Evolutionary conservation across 2,329 filamentous ascomycete species (phyloP), one percentile per base, ranked within the genome.

Genomic region (Phaeoacremonium minimum): DNA sequence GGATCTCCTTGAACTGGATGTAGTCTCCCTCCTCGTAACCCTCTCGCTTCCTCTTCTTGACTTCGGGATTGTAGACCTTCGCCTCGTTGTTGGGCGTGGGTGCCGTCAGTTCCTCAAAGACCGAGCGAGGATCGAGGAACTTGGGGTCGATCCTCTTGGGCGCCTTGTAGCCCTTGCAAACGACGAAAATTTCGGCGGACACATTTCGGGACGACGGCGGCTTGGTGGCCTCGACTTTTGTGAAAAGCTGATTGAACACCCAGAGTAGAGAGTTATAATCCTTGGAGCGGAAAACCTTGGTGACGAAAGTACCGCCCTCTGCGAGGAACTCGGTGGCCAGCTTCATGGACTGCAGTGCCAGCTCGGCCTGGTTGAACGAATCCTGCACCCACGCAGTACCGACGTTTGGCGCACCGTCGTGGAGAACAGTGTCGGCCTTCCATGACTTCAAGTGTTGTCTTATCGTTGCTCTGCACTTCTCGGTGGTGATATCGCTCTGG

Each of bases 381-480:
- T 98, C 93, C 66, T 98, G 93, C 30, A 90, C 85, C 93, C 93
- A 98, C 0, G 93, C 90, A 1, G 89, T 91, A 80, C 93, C 93
- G 40, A 98, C 93, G 53, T 98, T 98, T 32, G 93, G 93, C 1
- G 93, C 93, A 64, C 93, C 93, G 59, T 98, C 93, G 66, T 98
- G 93, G 28, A 98, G 72, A 5, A 98, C 93, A 0, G 86, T 88
- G 58, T 98, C 93, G 15, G 87, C 90, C 61, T 97, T 97, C 85
- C 88, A 91, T 9, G 87, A 90, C 67, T 97, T 97, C 33, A 98
- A 67, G 55, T 98, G 90, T 41, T 83, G 77, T 53, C 89, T 75
- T 44, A 98, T 87, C 2, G 87, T 96, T 6, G 89, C 82, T 46
- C 93, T 83, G 59, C 90, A 96, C 63, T 96, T 95, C 47, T 96